Base-by-base conservation (phyloP, 2,329 filamentous ascomycete genomes). In the Allantophomopsis cytisporea region DNA sequence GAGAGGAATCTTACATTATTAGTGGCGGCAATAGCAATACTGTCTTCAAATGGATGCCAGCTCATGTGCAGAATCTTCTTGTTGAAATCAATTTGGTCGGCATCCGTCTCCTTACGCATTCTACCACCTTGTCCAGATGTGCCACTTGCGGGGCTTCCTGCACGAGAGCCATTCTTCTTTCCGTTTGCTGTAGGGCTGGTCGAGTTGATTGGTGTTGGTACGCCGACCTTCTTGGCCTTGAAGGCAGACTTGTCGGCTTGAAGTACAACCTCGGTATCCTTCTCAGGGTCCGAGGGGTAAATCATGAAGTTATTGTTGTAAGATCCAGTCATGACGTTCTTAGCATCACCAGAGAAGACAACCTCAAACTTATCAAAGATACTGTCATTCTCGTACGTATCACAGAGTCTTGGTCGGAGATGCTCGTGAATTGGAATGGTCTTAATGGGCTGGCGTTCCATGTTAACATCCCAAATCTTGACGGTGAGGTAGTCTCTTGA, bases 281-380 rank as follows among this genome's bases (percentile, higher is more conserved):
- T 93, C 49, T 89, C 85, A 6, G 88, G 84, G 54, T 96, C 89
- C 18, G 88, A 91, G 4, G 91, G 91, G 60, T 96, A 98, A 56
- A 98, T 98, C 91, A 98, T 98, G 70, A 98, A 96, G 67, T 98
- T 98, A 68, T 98, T 98, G 73, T 98, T 98, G 70, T 98, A 98
- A 58, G 87, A 95, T 52, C 91, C 91, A 5, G 91, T 98, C 91
- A 98, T 98, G 49, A 96, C 91, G 53, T 98, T 96, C 71, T 94
- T 93, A 31, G 87, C 86, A 60, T 96, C 89, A 17, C 91, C 91
- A 2, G 89, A 96, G 66, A 98, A 98, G 39, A 96, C 89, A 33
- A 98, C 91, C 63, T 98, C 91, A 50, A 98, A 98, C 62, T 98
- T 98, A 74, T 98, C 91, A 57, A 98, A 98, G 56, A 98, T 98